Base-by-base conservation (phyloP, 2,329 filamentous ascomycete species). In the Cladophialophora psammophila region DNA sequence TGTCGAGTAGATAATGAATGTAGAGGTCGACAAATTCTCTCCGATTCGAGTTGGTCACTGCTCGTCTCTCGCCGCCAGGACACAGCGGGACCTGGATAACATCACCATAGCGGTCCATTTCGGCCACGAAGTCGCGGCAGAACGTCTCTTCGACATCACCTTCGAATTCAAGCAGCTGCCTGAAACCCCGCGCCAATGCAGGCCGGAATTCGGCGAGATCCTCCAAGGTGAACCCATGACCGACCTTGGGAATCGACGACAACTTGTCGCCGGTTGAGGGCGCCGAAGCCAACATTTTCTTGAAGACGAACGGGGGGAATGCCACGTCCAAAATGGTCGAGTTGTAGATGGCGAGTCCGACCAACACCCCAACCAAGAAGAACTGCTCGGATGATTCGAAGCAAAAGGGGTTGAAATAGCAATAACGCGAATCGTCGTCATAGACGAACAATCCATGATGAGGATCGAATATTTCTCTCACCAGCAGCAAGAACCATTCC, bases 301-400 rank as follows among this genome's bases (percentile, higher is more conserved):
- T 89, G 76, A 96, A 97, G 1, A 91, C 90, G 76, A 97, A 96
- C 0, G 93, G 91, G 0, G 94, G 94, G 20, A 97, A 85, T 1
- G 92, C 91, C 57, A 97, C 87, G 75, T 97, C 94, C 18, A 97
- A 83, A 72, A 97, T 97, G 0, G 92, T 97, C 2, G 92, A 96
- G 78, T 97, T 97, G 80, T 97, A 96, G 68, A 97, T 96, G 13
- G 94, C 94, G 66, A 97, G 83, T 0, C 94, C 94, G 63, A 97
- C 85, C 7, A 97, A 85, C 12, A 95, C 92, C 0, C 94, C 94
- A 34, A 97, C 91, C 26, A 97, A 84, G 76, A 95, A 96, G 78
- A 92, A 97, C 72, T 96, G 93, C 75, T 97, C 93, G 0, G 92
- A 94, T 0, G 92, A 94, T 77, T 97, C 94, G 73, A 97, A 93